Evolutionary conservation across 495 filamentous ascomycete species (phyloP).

Genomic region (Aspergillus funiculosus): DNA sequence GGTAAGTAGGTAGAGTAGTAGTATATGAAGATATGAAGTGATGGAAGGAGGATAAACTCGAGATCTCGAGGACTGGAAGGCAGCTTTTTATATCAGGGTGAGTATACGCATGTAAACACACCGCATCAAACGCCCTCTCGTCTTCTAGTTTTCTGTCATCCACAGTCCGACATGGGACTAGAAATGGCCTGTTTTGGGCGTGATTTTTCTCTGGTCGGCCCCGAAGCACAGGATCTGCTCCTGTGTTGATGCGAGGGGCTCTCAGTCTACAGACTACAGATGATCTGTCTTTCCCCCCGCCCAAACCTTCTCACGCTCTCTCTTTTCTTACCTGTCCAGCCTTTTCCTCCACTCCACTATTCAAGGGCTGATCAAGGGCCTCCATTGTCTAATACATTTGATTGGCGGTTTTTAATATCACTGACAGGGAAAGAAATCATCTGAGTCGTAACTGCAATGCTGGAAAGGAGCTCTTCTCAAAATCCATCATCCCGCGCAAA

Average conservation of each 20-base stretch:
- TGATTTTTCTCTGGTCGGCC: too few species aligned
- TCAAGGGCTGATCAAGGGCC: neutral
- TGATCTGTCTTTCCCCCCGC: slow-evolving; percentile 14
- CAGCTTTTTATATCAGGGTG: neutral
- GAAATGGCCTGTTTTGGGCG: slow-evolving; percentile 8
- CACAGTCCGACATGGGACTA: slow-evolving; percentile 3
- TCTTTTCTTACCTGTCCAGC: too few species aligned
- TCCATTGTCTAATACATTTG: neutral
- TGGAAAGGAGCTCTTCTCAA: neutral
- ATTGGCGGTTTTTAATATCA: too few species aligned
- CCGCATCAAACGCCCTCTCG: slow-evolving; percentile 9
- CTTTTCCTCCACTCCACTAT: neutral
- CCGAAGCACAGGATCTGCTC: slow-evolving; percentile 8
- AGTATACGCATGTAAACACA: slow-evolving; percentile 1
- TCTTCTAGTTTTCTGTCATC: slow-evolving; percentile 10
- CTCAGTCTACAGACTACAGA: slow-evolving; percentile 7
- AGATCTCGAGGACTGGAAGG: neutral
- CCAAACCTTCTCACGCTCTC: neutral
- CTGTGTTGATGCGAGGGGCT: slow-evolving; percentile 21
- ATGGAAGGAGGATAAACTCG: neutral
- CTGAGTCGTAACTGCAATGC: neutral
- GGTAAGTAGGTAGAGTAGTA: neutral
- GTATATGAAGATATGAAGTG: neutral
- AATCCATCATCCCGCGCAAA: too few species aligned
- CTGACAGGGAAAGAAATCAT: neutral